phyloP scores from a whole-genome alignment of 2,329 filamentous ascomycete genomes.

The Colletotrichum musae region DNA sequence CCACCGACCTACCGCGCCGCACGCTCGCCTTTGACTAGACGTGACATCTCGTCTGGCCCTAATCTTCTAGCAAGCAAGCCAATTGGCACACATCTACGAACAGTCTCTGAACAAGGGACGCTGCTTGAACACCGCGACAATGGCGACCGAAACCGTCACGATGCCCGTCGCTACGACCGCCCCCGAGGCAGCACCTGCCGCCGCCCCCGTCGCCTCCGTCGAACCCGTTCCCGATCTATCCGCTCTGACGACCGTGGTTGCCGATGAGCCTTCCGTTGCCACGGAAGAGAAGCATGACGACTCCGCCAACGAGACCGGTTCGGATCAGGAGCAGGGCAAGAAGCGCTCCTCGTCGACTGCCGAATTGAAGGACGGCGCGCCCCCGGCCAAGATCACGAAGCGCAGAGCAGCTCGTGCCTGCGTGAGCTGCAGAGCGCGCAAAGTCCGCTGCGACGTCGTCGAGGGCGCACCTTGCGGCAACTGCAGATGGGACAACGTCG shows the following conservation, averaged over 20 bases:
- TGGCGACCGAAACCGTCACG: slow-evolving; percentile 33
- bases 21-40: not conserved
- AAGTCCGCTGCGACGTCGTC: slow-evolving; percentile 94
- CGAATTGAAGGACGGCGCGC: slow-evolving; percentile 38
- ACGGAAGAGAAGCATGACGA: slow-evolving; percentile 30
- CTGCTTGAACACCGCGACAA: slow-evolving; percentile 21
- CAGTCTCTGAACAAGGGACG: slow-evolving; percentile 35
- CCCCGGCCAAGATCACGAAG: slow-evolving; percentile 72
- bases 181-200: slow-evolving; percentile 14
- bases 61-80: slow-evolving; percentile 1
- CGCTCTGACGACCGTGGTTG: slow-evolving; percentile 20
- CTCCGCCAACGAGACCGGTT: slow-evolving; percentile 29
- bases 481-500: slow-evolving; percentile 84
- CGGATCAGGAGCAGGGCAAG: slow-evolving; percentile 39
- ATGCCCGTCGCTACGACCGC: slow-evolving; percentile 7
- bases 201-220: slow-evolving; percentile 18
- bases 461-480: slow-evolving; percentile 91
- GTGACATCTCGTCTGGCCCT: not conserved
- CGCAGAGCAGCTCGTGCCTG: slow-evolving; percentile 92
- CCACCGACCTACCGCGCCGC: not conserved
- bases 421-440: slow-evolving; percentile 88
- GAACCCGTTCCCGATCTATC: slow-evolving; percentile 31
- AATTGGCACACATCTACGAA: slow-evolving; percentile 23
- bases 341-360: slow-evolving; percentile 39
- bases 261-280: slow-evolving; percentile 17